Percentiles rank a stretch among this genome's conserved stretches.
Evolutionary conservation across 768 basidiomycete genomes (phyloP).

Genomic region (Phlebiopsis gigantea): DNA sequence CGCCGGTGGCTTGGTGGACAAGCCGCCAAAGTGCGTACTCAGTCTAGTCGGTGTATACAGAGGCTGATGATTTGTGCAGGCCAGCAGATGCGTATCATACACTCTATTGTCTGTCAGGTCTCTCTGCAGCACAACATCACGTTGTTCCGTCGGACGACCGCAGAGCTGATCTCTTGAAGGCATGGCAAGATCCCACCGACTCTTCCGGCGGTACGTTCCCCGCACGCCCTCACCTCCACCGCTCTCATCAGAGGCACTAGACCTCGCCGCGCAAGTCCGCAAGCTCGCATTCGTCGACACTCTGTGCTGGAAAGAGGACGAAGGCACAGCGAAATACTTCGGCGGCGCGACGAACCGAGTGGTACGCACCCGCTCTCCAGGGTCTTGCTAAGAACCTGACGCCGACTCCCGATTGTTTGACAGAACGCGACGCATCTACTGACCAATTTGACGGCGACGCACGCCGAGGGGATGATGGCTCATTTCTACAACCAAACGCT

Average conservation of each 20-base stretch:
- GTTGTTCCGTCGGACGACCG: slow-evolving; percentile 30
- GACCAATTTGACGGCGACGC: slow-evolving; percentile 69
- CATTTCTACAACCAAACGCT: slow-evolving; percentile 66
- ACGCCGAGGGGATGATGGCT: slow-evolving; percentile 60
- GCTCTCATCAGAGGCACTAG: neutral
- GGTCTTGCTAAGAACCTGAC: neutral
- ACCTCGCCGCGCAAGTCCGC: slow-evolving; percentile 24
- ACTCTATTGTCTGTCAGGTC: slow-evolving; percentile 84
- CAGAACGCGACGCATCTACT: slow-evolving; percentile 82
- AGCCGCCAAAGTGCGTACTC: slow-evolving; percentile 79
- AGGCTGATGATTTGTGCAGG: slow-evolving; percentile 32
- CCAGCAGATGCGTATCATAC: slow-evolving; percentile 95
- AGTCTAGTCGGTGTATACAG: neutral
- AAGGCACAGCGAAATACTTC: slow-evolving; percentile 47
- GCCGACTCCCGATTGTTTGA: neutral
- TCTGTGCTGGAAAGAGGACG: slow-evolving; percentile 66
- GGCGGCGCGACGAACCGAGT: slow-evolving; percentile 62
- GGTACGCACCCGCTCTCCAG: slow-evolving; percentile 32
- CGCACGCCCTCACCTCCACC: neutral
- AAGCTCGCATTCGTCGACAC: slow-evolving; percentile 46
- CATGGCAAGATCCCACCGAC: slow-evolving; percentile 17
- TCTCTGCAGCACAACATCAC: slow-evolving; percentile 84
- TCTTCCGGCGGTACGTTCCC: slow-evolving; percentile 10
- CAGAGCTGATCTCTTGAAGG: slow-evolving; percentile 11
- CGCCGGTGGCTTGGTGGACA: slow-evolving; percentile 86